Conservation (phyloP, 345 rosid genomes). For the Kernera saxatilis region DNA sequence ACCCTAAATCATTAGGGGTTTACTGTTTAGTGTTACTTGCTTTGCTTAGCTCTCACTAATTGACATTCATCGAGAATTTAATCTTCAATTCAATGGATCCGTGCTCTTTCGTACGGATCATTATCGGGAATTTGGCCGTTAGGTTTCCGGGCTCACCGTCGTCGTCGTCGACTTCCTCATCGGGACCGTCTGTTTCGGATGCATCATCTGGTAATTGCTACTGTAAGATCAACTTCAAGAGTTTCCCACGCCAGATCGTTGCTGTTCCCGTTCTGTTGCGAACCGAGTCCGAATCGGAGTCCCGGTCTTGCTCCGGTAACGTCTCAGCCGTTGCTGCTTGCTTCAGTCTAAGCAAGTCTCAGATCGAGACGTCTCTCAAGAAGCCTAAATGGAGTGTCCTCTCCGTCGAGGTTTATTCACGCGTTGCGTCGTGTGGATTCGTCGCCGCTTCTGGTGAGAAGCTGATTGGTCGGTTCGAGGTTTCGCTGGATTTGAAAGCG, state of each 20-base stretch:
- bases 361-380: constrained; percentile 28
- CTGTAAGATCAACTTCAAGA: constrained; percentile 52
- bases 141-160: constrained; percentile 34
- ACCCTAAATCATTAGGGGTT: constrained; percentile 3
- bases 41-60: background rate
- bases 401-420: constrained; percentile 41
- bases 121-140: constrained; percentile 60
- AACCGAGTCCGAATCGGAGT: background rate
- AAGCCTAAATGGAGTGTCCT: constrained; percentile 10
- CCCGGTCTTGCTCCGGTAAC: background rate
- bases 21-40: background rate
- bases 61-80: background rate
- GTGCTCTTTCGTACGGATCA: constrained; percentile 71
- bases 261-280: constrained; percentile 31
- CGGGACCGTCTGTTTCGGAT: constrained; percentile 18
- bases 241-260: constrained; percentile 37
- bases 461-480: constrained; percentile 45
- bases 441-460: constrained; percentile 30
- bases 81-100: constrained; percentile 60
- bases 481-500: constrained; percentile 49
- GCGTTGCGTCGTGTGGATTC: constrained; percentile 34
- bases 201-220: constrained; percentile 21
- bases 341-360: constrained; percentile 46
- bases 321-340: constrained; percentile 46
- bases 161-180: constrained; percentile 25